Evolutionary conservation across 2,329 filamentous ascomycete genomes (phyloP), one percentile per base, ranked within the genome.

Genomic region (Pseudocercospora vitis): DNA sequence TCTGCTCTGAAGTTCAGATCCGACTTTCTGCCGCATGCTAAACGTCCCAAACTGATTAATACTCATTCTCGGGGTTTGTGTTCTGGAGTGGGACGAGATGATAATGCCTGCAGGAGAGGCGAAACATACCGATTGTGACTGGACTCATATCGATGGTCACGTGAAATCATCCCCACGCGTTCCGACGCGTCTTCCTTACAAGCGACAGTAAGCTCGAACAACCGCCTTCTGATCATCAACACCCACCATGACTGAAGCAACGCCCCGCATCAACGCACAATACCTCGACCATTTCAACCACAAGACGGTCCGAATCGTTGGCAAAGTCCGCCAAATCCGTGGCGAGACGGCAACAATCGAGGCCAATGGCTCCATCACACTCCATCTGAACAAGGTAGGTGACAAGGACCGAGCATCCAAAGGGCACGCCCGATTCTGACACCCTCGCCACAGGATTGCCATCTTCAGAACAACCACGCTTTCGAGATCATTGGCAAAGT

Each of bases 401-500:
- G n/a, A 12, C 73, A 29, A 1, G 23, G n/a, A n/a, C n/a, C n/a
- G n/a, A n/a, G n/a, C n/a, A n/a, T 6, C 35, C 12, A 16, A 5
- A 8, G n/a, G 4, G 14, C 14, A 8, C 40, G 31, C n/a, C 16
- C 33, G 18, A 16, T n/a, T 19, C 23, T 8, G 21, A 8, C 6
- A 3, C 7, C 4, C 31, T 7, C 6, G 8, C 31, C 16, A 50
- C 28, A 91, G 88, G 87, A 91, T 55, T 76, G 82, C 1, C 87
- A 90, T 64, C 81, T 91, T 18, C 77, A 80, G 19, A 78, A 84
- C 48, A 84, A 85, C 46, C 86, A 89, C 66, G 84, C 81, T 7
- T 85, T 85, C 7, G 88, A 94, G 66, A 74, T 94, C 59, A 87
- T 92, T 57, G 89, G 88, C 61, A 91, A 90, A 70, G 88, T 94